Base-by-base conservation (phyloP, 2,329 filamentous ascomycete genomes). In the Aspergillus candidus region DNA sequence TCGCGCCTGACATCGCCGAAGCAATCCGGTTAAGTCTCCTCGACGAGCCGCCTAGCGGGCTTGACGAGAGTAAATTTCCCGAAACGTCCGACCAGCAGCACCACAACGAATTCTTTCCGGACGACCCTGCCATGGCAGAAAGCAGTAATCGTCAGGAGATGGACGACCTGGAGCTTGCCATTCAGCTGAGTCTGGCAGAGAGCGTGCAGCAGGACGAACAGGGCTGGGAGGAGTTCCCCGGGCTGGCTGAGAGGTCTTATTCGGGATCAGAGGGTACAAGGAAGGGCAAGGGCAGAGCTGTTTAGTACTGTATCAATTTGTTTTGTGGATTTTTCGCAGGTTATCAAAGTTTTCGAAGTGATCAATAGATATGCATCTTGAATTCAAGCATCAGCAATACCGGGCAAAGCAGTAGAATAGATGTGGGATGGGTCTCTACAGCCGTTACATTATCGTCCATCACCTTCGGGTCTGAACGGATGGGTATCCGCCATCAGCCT, bases 141-240 rank as follows among this genome's bases (percentile, higher is more conserved):
- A 58, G 67, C 51, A 63, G 68, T 58, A 52, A 66, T 56, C 54
- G 72, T 58, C 53, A 65, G 32, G 76, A 80, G 55, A 63, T 77
- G 49, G 72, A 73, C 35, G 80, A 83, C 60, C 56, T 84, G 29
- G 77, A 82, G 47, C 78, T 79, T 57, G 80, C 80, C 1, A 63
- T 83, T 49, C 78, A 80, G 58, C 58, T 83, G 18, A 83, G 80
- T 58, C 66, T 83, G 39, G 79, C 73, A 0, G 79, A 83, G 54
- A 74, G 79, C 52, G 68, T 76, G 57, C 77, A 74, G 55, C 77
- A 38, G 5, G 38, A 56, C 17, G 53, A 58, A 15, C 48, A 49
- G 36, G 61, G 2, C 22, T 7, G 22, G 22, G 22, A 64, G n/a
- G 62, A 66, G 30, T 67, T 64, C 12, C 65, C 65, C 5, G 48